A percentile compares a stretch with the other conserved stretches of the same genome.
Evolutionary conservation across 202 grass and related monocot genomes (phyloP).

Genomic region (Panicum hallii): DNA sequence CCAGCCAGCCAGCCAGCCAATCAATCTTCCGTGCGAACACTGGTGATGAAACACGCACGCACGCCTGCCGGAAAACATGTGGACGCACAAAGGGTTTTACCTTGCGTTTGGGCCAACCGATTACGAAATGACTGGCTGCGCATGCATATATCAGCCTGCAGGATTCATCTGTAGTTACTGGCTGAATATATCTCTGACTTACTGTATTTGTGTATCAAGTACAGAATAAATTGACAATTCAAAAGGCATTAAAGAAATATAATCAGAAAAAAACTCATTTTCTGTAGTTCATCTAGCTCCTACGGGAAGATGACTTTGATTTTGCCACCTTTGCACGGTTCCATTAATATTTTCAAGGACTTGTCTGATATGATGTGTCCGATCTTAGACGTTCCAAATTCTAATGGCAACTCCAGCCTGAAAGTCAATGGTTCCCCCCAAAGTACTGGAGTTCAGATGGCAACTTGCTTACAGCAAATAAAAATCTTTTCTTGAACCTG

Average conservation of each 20-base stretch:
- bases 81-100: too few relatives aligned
- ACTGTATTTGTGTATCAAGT: too few relatives aligned
- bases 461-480: slow-evolving; percentile 3
- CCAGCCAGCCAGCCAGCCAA: too few relatives aligned
- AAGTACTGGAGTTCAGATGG: slow-evolving; percentile 14
- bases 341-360: not conserved
- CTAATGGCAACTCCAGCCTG: not conserved
- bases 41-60: too few relatives aligned
- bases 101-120: too few relatives aligned
- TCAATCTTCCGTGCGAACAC: too few relatives aligned
- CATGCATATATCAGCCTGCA: too few relatives aligned
- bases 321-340: not conserved
- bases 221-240: not conserved
- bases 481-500: not conserved
- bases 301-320: not conserved
- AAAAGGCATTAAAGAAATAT: not conserved
- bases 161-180: too few relatives aligned
- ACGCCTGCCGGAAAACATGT: too few relatives aligned
- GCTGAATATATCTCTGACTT: not conserved
- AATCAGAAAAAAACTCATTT: not conserved
- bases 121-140: too few relatives aligned
- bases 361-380: not conserved
- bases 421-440: slow-evolving; percentile 7
- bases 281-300: not conserved
- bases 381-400: not conserved